Base-by-base conservation (phyloP, 306 rosid species). In the Inga laurina region DNA sequence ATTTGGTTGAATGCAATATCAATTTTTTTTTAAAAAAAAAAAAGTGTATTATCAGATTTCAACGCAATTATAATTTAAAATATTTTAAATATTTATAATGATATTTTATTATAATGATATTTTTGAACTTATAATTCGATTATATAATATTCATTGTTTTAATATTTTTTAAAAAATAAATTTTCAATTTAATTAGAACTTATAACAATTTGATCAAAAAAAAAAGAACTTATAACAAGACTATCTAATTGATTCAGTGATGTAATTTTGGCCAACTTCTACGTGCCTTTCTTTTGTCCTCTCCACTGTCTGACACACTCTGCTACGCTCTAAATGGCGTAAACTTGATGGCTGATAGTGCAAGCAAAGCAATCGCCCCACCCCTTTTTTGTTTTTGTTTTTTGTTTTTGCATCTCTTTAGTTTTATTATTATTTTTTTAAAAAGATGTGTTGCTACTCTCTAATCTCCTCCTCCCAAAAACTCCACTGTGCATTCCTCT, bases 301-400 rank as follows among this genome's bases (percentile, higher is more conserved):
- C 85, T 81, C 89, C 89, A 83, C 85, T 81, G 76, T 89, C 94
- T 89, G 92, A 87, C 94, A 91, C 84, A 76, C 88, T 84, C 87
- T 86, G 87, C 87, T 75, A 80, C 88, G 75, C 84, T 86, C 88
- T 79, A 51, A 11, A 79, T 86, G 92, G 94, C 89, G 89, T 86
- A 86, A 89, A 92, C 91, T 89, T 72, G 92, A 87, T 90, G 89
- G 83, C 91, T 90, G 92, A 82, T 84, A 86, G 90, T 90, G 92
- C 94, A 92, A 90, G 91, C 97, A 88, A 92, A 92, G 93, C 91
- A 89, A 86, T 61, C 86, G 73, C 82, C 78, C 88, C 79, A 76
- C 87, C 18, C 66, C 72, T 84, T 78, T 65, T 27, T 27, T 27
- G 30, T 27, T 27, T 27, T 27, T 49, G 1, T 62, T 35, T 52